Percentiles rank a stretch among this genome's conserved stretches.
Evolutionary conservation across 192 early-diverging fungal species (phyloP).

Genomic region (Thamnidium elegans): DNA sequence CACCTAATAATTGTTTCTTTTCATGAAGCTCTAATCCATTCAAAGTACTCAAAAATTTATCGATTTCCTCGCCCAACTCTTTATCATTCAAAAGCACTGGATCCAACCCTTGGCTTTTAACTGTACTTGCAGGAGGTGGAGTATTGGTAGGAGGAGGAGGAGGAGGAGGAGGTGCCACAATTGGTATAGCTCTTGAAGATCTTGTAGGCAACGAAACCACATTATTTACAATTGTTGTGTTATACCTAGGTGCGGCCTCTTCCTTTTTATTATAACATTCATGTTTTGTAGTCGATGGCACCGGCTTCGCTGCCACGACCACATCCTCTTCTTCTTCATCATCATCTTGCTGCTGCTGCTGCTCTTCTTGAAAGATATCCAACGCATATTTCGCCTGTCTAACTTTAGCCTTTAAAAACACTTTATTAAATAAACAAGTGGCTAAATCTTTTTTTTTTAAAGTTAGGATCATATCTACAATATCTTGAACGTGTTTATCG

Average conservation of each 20-base stretch:
- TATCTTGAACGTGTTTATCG: constrained; percentile 24
- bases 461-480: constrained; percentile 39
- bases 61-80: constrained; percentile 19
- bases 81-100: neutral
- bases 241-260: neutral
- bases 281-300: neutral
- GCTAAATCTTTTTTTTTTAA: constrained; percentile 37
- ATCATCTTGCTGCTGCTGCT: neutral
- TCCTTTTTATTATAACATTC: neutral
- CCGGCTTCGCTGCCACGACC: too few species aligned
- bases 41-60: constrained; percentile 28
- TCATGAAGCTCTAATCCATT: constrained; percentile 29
- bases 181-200: constrained; percentile 27
- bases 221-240: too few species aligned
- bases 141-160: neutral
- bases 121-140: too few species aligned
- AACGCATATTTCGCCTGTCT: constrained; percentile 34
- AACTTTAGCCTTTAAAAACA: constrained; percentile 34
- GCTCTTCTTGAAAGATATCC: constrained; percentile 25
- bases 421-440: constrained; percentile 37
- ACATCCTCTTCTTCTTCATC: neutral
- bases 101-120: neutral
- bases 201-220: constrained; percentile 11
- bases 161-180: constrained; percentile 14
- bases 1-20: constrained; percentile 41